phyloP scores from a whole-genome alignment of 331 rosid species.

The Malus hybrid region DNA sequence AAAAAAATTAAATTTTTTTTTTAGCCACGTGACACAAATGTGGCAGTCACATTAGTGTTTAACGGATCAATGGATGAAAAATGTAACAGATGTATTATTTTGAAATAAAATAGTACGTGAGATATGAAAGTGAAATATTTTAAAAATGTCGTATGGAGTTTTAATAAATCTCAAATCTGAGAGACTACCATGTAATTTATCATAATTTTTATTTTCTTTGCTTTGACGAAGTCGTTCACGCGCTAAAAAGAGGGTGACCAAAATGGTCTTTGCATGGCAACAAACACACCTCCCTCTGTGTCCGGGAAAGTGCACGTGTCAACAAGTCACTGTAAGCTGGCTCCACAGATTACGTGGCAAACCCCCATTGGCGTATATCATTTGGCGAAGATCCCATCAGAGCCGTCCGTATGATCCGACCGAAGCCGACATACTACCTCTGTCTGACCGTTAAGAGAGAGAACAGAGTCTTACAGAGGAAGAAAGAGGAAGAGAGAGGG shows the following conservation, averaged over 20 bases:
- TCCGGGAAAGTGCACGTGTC: conserved; percentile 82
- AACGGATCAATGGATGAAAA: too few species aligned
- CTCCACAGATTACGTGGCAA: conserved; percentile 31
- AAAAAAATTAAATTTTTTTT: too few species aligned
- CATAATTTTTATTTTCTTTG: not conserved
- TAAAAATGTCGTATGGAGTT: too few species aligned
- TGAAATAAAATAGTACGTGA: too few species aligned
- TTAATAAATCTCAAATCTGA: too few species aligned
- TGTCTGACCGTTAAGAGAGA: conserved; percentile 38
- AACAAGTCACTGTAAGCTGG: conserved; percentile 57
- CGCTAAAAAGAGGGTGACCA: not conserved
- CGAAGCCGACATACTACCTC: conserved; percentile 23
- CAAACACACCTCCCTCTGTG: conserved; percentile 20
- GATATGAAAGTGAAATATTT: too few species aligned
- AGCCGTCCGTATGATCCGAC: conserved; percentile 59
- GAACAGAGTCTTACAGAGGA: not conserved
- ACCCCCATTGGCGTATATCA: conserved; percentile 5
- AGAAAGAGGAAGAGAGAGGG: conserved; percentile 11
- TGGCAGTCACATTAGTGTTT: too few species aligned
- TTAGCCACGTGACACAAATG: too few species aligned
- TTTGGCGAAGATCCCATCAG: conserved; percentile 42
- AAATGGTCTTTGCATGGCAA: not conserved
- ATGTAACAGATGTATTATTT: too few species aligned
- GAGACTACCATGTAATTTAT: too few species aligned
- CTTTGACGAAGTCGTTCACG: conserved; percentile 16